phyloP scores from a whole-genome alignment of 2,329 filamentous ascomycete species.

The Pseudocercospora vitis region DNA sequence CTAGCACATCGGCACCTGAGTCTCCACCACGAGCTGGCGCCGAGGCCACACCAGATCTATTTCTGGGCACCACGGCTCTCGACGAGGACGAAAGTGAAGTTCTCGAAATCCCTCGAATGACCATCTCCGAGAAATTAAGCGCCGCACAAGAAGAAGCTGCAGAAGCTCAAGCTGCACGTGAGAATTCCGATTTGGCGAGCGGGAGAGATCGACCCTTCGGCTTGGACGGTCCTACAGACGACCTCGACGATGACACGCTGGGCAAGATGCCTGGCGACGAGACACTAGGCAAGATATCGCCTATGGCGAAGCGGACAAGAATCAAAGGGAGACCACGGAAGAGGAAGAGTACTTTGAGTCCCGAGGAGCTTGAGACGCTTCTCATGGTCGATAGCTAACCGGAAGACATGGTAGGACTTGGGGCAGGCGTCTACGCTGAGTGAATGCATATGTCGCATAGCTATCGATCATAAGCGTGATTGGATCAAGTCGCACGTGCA shows the following conservation, averaged over 20 bases:
- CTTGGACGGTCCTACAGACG: slow-evolving; percentile 31
- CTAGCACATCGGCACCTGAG: slow-evolving; percentile 18
- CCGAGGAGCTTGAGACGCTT: slow-evolving; percentile 70
- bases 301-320: slow-evolving; percentile 47
- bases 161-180: slow-evolving; percentile 40
- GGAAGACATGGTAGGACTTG: not conserved
- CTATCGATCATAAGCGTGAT: not conserved
- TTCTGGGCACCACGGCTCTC: slow-evolving; percentile 29
- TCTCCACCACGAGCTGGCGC: slow-evolving; percentile 15
- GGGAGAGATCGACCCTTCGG: slow-evolving; percentile 17
- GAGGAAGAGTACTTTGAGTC: slow-evolving; percentile 71
- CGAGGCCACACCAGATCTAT: slow-evolving; percentile 3
- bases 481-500: too few relatives aligned
- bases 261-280: slow-evolving; percentile 23
- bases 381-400: slow-evolving; percentile 20
- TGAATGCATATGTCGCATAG: not conserved
- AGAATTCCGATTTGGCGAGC: not conserved
- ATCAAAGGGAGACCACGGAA: slow-evolving; percentile 60
- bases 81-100: slow-evolving; percentile 39
- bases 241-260: slow-evolving; percentile 26
- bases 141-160: slow-evolving; percentile 47
- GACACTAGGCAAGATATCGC: slow-evolving; percentile 42
- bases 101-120: slow-evolving; percentile 35
- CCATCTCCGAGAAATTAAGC: slow-evolving; percentile 50
- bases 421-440: not conserved